phyloP scores from a whole-genome alignment of 2,329 filamentous ascomycete species.

The Coniella vitis region DNA sequence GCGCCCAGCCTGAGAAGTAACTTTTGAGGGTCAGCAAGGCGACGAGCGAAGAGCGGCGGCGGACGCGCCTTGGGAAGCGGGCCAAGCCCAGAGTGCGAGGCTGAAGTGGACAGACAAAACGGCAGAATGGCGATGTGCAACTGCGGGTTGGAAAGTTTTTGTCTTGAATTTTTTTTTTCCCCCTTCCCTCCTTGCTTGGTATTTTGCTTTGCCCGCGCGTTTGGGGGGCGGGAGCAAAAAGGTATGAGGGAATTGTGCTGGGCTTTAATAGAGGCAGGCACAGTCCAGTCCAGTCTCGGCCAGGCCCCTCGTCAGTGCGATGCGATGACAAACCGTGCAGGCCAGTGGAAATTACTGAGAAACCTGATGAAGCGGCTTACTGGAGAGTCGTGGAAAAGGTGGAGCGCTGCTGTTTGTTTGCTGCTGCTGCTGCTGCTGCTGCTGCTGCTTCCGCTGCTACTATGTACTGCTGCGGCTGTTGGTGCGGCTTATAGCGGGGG shows the following conservation, averaged over 20 bases:
- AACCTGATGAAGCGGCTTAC: conserved; percentile 1
- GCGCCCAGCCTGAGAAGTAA: neutral
- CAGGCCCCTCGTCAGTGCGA: neutral
- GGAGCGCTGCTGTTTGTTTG: too few species aligned
- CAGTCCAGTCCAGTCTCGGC: neutral
- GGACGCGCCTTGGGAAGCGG: conserved; percentile 12
- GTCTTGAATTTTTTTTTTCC: neutral
- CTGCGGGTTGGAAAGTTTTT: neutral
- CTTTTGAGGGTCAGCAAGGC: neutral
- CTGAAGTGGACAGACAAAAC: conserved; percentile 14
- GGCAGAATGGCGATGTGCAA: conserved; percentile 6
- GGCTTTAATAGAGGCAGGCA: conserved; percentile 6
- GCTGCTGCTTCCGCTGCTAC: too few species aligned
- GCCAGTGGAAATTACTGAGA: conserved; percentile 4
- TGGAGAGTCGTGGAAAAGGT: neutral
- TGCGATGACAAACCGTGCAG: conserved; percentile 12
- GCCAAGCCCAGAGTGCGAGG: conserved; percentile 12
- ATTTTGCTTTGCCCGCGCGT: neutral
- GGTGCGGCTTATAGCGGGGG: too few species aligned
- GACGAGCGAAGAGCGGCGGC: conserved; percentile 6
- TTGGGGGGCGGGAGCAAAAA: neutral
- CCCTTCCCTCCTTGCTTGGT: too few species aligned
- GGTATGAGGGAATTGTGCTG: conserved; percentile 11
- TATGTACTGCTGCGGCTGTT: too few species aligned
- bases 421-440: too few species aligned